These are phyloP conservation scores for Lentinula aciculospora DNA, from an alignment of 768 basidiomycete genomes.

Conservation along the genomic window DNA sequence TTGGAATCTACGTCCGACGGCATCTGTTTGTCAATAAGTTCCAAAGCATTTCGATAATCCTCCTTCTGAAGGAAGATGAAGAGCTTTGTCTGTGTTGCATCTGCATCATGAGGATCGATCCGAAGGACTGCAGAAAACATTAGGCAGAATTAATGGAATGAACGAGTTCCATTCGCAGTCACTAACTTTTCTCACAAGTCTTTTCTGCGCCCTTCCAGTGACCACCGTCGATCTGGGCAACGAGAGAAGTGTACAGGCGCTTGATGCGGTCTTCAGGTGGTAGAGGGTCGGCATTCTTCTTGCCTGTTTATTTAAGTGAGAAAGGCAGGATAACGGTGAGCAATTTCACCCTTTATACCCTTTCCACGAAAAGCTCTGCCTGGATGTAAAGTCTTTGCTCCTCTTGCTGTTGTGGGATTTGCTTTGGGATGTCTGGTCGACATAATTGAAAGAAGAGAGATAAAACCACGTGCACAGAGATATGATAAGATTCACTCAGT, in stretches of 20 bases:
- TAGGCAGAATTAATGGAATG: constrained; percentile 9
- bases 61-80: constrained; percentile 86
- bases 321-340: background rate
- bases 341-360: background rate
- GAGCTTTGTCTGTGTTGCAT: constrained; percentile 79
- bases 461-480: background rate
- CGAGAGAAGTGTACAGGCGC: constrained; percentile 71
- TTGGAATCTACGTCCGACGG: background rate
- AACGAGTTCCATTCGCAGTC: constrained; percentile 11
- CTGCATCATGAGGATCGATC: constrained; percentile 58
- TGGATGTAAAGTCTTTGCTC: background rate
- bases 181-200: constrained; percentile 88
- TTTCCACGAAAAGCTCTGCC: constrained; percentile 4
- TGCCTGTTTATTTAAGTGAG: background rate
- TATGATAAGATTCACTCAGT: background rate
- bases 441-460: background rate
- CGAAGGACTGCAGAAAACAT: constrained; percentile 52
- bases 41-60: constrained; percentile 66
- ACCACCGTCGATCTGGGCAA: constrained; percentile 87
- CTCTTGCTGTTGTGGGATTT: background rate
- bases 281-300: background rate
- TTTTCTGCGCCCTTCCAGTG: constrained; percentile 82
- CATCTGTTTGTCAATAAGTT: constrained; percentile 36
- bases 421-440: background rate
- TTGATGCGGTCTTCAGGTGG: constrained; percentile 33